Base-by-base conservation (phyloP, 108 stramenopile species). In the Conticribra weissflogii region DNA sequence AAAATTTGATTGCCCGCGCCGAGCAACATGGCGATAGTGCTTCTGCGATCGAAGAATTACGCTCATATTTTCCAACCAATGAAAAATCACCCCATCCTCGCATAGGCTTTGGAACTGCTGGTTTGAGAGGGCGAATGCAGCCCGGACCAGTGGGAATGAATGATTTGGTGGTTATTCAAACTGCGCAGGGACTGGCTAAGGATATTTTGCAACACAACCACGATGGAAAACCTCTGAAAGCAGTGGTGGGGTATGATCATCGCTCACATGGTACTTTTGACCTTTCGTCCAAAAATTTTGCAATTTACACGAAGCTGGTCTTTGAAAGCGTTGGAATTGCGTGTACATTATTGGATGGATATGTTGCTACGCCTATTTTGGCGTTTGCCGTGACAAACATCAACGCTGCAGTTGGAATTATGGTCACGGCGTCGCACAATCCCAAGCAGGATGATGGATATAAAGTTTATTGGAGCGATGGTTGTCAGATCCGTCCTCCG, bases 401-500 rank as follows among this genome's bases (percentile, higher is more conserved):
- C 1, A 34, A 66, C 44, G 91, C 94, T 0, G 66, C 82, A n/a
- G 89, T 88, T 29, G 98, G 98, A 15, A 85, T 98, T 45, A 99
- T 99, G 98, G 91, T 98, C 3, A 99, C 98, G 3, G 97, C 97
- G 0, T 93, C 91, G n/a, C 98, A 99, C 84, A 99, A 99, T 84
- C 98, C 98, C 0, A 96, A 95, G 59, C 73, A 83, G 25, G 98
- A 99, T 78, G 77, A 93, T 77, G 98, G 98, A 3, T 97, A 95
- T 83, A 99, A 99, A 73, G 93, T 99, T 0, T 99, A 98, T 83
- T 97, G 97, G 89, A 83, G 55, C 1, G 90, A 98, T 79, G 98
- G 87, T 9, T 92, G 93, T 73, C 98, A 99, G 75, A 97, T 99
- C 30, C 90, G 95, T 56, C 73, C 96, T 41, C 97, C 98, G 1